These are phyloP conservation scores for Phaeodactylum tricornutum DNA, from an alignment of 108 stramenopile species.

Conservation along the genomic window DNA sequence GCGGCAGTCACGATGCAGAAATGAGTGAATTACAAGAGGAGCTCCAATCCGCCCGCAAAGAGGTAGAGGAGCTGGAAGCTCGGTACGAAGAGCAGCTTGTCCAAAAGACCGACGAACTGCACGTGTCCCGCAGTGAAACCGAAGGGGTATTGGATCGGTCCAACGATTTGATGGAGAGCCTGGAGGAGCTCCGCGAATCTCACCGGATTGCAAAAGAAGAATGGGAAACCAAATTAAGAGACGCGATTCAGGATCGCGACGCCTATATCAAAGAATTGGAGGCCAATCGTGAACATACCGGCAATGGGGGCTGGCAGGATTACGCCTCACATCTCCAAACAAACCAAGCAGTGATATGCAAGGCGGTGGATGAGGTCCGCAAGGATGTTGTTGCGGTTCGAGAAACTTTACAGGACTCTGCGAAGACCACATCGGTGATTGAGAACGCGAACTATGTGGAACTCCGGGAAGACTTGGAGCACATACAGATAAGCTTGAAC, in stretches of 20 bases:
- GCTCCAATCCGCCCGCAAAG: no score
- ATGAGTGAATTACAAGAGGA: no score
- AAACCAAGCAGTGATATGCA: not conserved
- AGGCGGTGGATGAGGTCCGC: constrained; percentile 1
- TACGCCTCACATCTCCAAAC: not conserved
- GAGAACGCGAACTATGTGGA: not conserved
- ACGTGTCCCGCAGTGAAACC: no score
- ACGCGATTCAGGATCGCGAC: not conserved
- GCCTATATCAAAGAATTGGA: not conserved
- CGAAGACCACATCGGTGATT: not conserved
- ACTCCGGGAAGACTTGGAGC: not conserved
- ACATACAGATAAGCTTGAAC: constrained; percentile 3
- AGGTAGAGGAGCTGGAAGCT: no score
- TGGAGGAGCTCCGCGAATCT: no score
- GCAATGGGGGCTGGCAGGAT: no score
- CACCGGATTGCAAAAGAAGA: not conserved
- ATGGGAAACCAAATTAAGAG: constrained; percentile 1
- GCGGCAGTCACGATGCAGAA: no score
- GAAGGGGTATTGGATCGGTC: no score
- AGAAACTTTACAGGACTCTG: not conserved
- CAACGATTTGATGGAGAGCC: no score
- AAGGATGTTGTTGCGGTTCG: constrained; percentile 1
- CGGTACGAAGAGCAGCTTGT: no score
- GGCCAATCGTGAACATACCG: no score
- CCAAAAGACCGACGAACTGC: no score